These are phyloP conservation scores for Hippophae tibetana DNA, from an alignment of 306 rosid species.

Conservation along the genomic window DNA sequence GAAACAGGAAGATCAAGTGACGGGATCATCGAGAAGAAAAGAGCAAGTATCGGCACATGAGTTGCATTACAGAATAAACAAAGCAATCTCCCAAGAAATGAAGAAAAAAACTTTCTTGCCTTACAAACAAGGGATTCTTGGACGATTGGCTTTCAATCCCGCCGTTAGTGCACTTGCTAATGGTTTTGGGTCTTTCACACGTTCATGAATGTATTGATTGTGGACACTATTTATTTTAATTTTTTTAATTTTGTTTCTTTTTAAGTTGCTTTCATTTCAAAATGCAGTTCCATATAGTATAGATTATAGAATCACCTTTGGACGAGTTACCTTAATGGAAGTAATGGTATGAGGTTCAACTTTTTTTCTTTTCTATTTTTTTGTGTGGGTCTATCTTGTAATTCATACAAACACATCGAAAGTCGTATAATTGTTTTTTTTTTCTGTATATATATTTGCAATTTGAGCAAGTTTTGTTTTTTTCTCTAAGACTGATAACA, in stretches of 20 bases:
- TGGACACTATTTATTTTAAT: neutral
- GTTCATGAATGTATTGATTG: slow-evolving; percentile 12
- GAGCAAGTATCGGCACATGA: slow-evolving; percentile 59
- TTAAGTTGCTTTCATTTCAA: neutral
- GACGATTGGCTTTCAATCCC: slow-evolving; percentile 49
- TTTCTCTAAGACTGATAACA: too few relatives aligned
- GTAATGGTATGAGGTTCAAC: too few relatives aligned
- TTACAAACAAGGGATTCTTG: slow-evolving; percentile 76
- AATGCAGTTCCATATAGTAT: neutral
- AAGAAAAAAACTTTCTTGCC: slow-evolving; percentile 90
- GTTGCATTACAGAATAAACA: slow-evolving; percentile 58
- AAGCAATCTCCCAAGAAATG: slow-evolving; percentile 55
- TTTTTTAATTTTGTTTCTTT: slow-evolving; percentile 6
- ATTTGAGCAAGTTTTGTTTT: too few relatives aligned
- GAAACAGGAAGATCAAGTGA: slow-evolving; percentile 27
- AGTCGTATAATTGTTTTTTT: too few relatives aligned
- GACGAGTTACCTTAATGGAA: too few relatives aligned
- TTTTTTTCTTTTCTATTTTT: too few relatives aligned
- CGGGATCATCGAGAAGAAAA: slow-evolving; percentile 23
- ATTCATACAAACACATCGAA: too few relatives aligned
- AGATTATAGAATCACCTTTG: too few relatives aligned
- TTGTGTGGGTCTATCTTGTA: too few relatives aligned
- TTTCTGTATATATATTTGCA: too few relatives aligned
- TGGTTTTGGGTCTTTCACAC: slow-evolving; percentile 41
- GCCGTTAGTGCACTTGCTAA: slow-evolving; percentile 30